Evolutionary conservation across 345 rosid species (phyloP), one percentile per base, ranked within the genome.

Genomic region (Anastatica hierochuntica): DNA sequence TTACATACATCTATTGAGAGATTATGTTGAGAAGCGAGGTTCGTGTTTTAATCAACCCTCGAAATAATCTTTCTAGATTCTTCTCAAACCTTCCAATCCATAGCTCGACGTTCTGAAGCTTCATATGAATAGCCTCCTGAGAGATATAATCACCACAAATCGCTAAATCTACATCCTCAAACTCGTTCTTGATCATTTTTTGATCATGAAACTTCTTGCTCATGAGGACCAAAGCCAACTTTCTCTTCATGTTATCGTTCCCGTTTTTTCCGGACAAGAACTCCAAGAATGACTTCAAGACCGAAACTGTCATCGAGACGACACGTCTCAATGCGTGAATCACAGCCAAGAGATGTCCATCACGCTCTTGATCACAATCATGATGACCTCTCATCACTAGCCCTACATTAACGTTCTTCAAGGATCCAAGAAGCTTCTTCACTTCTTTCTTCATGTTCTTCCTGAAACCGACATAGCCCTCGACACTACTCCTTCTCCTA

Each of bases 1-100:
- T 24, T 31, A 41, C 13, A 31, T 21, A 21, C 5, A 21, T 21
- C 24, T 24, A 84, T 30, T 67, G 78, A 44, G 88, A 85, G 54
- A 78, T 53, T n/a, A 83, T 78, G 68, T 81, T 89, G 69, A 83
- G 68, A 50, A 85, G 66, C 10, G 90, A 67, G 15, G 85, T 61
- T 61, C 95, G 75, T 53, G 85, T 54, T 66, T 76, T 79, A 5
- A 81, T 69, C 75, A 89, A 59, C 38, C 54, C 27, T 76, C 88
- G 79, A 47, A 78, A 78, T 46, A 78, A 42, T 16, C 74, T 31
- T 58, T 85, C 83, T 43, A 89, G 62, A 26, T 76, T 50, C 36
- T 60, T 74, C 58, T 83, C 95, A 16, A 83, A 56, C 14, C 66
- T 71, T 49, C 66, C 70, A 39, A 79, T 66, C 49, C 74, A 40